These are phyloP conservation scores for Geotrichum reessii DNA, from an alignment of 1,139 yeast species.

Conservation along the genomic window DNA sequence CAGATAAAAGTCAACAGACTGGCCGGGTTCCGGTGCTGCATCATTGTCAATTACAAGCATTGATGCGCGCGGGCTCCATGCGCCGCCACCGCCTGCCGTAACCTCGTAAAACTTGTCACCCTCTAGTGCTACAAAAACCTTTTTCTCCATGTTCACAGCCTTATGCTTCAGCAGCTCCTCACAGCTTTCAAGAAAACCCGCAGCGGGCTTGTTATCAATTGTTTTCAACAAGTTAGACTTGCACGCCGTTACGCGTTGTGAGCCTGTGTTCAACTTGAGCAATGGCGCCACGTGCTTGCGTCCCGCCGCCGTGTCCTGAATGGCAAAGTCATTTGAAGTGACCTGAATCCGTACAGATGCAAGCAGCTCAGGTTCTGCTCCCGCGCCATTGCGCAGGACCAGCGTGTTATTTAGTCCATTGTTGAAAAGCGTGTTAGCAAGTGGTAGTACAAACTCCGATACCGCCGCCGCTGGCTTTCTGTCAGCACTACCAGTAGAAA, in stretches of 20 bases:
- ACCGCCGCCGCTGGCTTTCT: slow-evolving; percentile 13
- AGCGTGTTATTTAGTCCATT: slow-evolving; percentile 24
- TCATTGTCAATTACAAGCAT: slow-evolving; percentile 56
- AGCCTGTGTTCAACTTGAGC: slow-evolving; percentile 23
- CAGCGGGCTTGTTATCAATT: slow-evolving; percentile 47
- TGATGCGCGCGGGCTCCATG: slow-evolving; percentile 60
- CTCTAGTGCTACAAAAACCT: slow-evolving; percentile 38
- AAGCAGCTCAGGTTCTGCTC: neutral
- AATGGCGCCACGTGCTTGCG: slow-evolving; percentile 24
- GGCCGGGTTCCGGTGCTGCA: slow-evolving; percentile 44
- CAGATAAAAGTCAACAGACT: slow-evolving; percentile 45
- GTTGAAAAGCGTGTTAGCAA: slow-evolving; percentile 35
- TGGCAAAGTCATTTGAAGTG: neutral
- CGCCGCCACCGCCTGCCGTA: slow-evolving; percentile 57
- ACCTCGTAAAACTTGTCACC: slow-evolving; percentile 37
- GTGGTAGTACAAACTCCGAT: slow-evolving; percentile 26
- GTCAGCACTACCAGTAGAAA: slow-evolving; percentile 19
- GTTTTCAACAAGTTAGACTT: slow-evolving; percentile 50
- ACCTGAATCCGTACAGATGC: neutral
- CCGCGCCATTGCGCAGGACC: neutral
- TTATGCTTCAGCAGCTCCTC: slow-evolving; percentile 43
- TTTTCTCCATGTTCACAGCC: slow-evolving; percentile 17
- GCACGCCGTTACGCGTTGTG: slow-evolving; percentile 41
- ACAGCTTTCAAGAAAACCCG: slow-evolving; percentile 46
- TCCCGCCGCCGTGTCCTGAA: neutral